phyloP scores from a whole-genome alignment of 139 green algal genomes.

The Auxenochlorella pyrenoidosa region DNA sequence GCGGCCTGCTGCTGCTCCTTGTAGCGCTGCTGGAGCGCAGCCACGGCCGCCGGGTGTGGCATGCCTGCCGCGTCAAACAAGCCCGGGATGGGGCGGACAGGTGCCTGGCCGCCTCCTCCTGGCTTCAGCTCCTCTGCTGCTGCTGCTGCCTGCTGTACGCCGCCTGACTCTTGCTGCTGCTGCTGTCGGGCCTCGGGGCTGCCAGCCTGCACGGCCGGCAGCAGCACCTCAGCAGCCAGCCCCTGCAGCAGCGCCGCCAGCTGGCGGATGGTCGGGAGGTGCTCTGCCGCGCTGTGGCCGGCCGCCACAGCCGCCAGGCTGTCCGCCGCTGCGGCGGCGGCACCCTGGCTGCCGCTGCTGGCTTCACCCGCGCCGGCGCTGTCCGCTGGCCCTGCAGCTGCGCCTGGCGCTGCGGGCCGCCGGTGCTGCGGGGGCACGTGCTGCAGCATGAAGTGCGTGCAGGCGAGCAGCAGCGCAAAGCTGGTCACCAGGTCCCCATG shows the following conservation, averaged over 20 bases:
- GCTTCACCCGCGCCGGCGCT: background rate
- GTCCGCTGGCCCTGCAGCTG: background rate
- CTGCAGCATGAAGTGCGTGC: constrained; percentile 27
- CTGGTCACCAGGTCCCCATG: constrained; percentile 47
- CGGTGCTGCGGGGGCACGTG: constrained; percentile 31
- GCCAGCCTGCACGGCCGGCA: background rate
- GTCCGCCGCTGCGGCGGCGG: background rate
- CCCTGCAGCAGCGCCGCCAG: constrained; percentile 10
- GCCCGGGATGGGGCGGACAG: background rate
- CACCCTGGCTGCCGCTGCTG: background rate
- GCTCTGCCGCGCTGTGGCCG: constrained; percentile 14
- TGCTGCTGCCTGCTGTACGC: background rate
- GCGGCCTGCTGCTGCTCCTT: background rate
- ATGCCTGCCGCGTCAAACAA: constrained; percentile 13
- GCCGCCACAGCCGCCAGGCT: background rate
- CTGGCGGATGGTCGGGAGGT: background rate
- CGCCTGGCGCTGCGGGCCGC: background rate
- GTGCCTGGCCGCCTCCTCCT: no score
- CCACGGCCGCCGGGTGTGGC: background rate
- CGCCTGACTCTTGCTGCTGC: background rate
- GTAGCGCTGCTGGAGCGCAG: constrained; percentile 4
- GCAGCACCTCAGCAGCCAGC: background rate
- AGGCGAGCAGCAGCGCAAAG: constrained; percentile 58
- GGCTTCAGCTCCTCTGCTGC: background rate
- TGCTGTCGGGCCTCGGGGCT: background rate